These are phyloP conservation scores for Glomus cerebriforme DNA, from an alignment of 192 early-diverging fungal genomes.

Conservation along the genomic window DNA sequence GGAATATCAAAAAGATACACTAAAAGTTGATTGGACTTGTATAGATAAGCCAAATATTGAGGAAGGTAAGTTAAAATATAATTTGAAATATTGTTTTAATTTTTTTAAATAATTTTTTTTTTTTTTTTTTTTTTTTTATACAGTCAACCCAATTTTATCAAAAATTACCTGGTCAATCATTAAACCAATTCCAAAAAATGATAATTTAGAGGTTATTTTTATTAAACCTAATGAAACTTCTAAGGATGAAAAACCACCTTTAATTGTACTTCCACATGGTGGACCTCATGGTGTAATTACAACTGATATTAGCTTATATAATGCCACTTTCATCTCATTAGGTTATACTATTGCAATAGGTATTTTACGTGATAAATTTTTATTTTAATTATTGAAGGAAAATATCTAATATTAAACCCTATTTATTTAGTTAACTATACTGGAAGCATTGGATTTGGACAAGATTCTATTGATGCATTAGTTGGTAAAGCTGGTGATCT, in stretches of 20 bases:
- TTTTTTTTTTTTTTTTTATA: neutral
- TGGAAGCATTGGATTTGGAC: conserved; percentile 80
- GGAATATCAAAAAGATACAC: conserved; percentile 36
- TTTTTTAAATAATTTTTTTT: too few species aligned
- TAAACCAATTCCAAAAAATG: neutral
- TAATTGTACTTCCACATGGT: conserved; percentile 79
- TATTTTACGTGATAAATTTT: conserved; percentile 20
- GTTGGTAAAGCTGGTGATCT: conserved; percentile 68
- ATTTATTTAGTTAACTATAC: conserved; percentile 70
- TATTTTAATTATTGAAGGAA: neutral
- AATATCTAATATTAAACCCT: neutral
- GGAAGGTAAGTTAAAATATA: neutral
- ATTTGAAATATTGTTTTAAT: neutral
- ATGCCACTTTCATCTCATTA: conserved; percentile 51
- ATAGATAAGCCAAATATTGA: neutral
- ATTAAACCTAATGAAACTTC: conserved; percentile 29
- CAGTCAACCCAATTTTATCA: conserved; percentile 20
- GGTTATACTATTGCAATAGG: conserved; percentile 61
- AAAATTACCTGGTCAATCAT: neutral
- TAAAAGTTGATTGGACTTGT: conserved; percentile 13
- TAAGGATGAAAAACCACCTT: conserved; percentile 46
- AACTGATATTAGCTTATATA: conserved; percentile 51
- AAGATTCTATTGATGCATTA: conserved; percentile 61
- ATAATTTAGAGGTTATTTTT: conserved; percentile 19
- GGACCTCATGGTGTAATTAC: conserved; percentile 69